A percentile compares a stretch with the other conserved stretches of the same genome.
Conservation (phyloP, 139 green algal genomes). For the Dunaliella primolecta region DNA sequence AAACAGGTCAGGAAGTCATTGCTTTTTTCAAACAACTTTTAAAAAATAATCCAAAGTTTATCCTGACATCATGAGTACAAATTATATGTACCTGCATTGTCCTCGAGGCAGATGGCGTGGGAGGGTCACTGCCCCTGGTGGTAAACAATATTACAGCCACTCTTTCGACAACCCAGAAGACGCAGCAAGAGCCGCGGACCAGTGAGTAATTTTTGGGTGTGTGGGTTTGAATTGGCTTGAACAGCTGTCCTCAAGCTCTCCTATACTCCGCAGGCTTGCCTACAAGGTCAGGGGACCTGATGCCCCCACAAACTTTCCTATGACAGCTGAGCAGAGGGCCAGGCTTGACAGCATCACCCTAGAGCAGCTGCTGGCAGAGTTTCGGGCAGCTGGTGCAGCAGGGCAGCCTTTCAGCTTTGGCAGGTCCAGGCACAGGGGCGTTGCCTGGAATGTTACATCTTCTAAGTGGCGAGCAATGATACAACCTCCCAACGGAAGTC, state of each 20-base stretch:
- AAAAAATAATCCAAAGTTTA: too few relatives aligned
- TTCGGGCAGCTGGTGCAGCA: background rate
- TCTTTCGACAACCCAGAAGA: background rate
- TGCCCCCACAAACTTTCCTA: background rate
- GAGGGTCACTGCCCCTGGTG: too few relatives aligned
- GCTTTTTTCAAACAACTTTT: too few relatives aligned
- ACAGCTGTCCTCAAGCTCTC: background rate
- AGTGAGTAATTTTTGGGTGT: background rate
- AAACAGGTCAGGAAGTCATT: too few relatives aligned
- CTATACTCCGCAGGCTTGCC: background rate
- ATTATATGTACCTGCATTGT: too few relatives aligned
- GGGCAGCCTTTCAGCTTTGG: background rate
- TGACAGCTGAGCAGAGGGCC: background rate
- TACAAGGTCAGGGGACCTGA: slow-evolving; percentile 5
- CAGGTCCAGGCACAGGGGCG: background rate
- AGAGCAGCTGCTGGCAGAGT: slow-evolving; percentile 1
- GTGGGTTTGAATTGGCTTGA: background rate
- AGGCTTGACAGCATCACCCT: slow-evolving; percentile 4
- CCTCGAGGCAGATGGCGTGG: too few relatives aligned
- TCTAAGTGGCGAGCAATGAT: background rate
- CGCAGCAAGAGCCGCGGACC: slow-evolving; percentile 2
- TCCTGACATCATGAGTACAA: too few relatives aligned
- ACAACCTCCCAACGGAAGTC: background rate
- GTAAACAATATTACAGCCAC: background rate
- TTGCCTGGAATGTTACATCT: background rate